Percentiles rank a stretch among this genome's conserved stretches.
These are phyloP conservation scores for Sporothrix mexicana DNA, from an alignment of 2,329 filamentous ascomycete genomes.

Conservation along the genomic window DNA sequence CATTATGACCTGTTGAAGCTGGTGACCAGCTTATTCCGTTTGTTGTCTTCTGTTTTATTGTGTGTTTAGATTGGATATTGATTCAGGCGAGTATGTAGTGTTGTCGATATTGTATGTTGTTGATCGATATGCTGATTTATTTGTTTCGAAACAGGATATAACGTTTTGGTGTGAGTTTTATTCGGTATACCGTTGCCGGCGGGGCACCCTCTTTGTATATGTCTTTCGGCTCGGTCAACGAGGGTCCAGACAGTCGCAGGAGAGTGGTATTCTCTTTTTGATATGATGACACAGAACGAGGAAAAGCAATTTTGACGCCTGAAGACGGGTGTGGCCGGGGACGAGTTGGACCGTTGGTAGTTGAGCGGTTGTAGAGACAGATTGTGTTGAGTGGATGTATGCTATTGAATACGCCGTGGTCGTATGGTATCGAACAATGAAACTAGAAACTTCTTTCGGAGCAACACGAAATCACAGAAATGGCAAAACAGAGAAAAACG, in stretches of 20 bases:
- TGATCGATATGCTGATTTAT: background rate
- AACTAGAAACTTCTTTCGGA: conserved; percentile 2
- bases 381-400: background rate
- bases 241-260: conserved; percentile 24
- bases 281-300: background rate
- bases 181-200: conserved; percentile 34
- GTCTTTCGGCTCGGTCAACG: conserved; percentile 34
- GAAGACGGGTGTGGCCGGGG: background rate
- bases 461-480: conserved; percentile 37
- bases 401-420: too few species aligned
- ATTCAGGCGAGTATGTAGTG: background rate
- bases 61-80: background rate
- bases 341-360: conserved; percentile 16
- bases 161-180: background rate
- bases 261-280: conserved; percentile 29
- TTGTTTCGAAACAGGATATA: conserved; percentile 16
- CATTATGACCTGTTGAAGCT: conserved; percentile 12
- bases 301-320: background rate
- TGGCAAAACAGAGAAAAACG: conserved; percentile 51
- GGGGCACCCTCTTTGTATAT: conserved; percentile 22
- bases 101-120: background rate
- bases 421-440: background rate
- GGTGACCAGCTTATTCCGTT: conserved; percentile 14
- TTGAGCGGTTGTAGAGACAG: conserved; percentile 7
- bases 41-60: background rate